phyloP scores from a whole-genome alignment of 2,329 filamentous ascomycete genomes.

The Colletotrichum graminicola region DNA sequence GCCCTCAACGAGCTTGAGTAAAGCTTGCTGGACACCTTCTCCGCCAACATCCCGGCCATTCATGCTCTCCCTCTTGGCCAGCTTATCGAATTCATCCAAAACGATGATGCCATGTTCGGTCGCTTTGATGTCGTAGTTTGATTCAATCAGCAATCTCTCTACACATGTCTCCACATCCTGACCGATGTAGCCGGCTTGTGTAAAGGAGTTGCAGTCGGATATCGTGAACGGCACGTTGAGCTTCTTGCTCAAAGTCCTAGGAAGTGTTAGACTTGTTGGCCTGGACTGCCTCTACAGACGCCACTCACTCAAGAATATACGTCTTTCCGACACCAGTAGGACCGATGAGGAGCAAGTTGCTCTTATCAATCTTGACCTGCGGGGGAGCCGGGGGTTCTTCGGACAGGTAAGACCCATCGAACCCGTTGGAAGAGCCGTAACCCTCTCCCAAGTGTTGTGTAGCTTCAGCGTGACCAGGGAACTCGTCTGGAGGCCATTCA shows the following conservation, averaged over 20 bases:
- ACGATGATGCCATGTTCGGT: conserved; percentile 95
- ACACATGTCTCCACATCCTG: conserved; percentile 98
- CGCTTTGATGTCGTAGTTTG: conserved; percentile 87
- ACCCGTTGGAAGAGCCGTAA: conserved; percentile 41
- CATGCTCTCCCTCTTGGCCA: conserved; percentile 86
- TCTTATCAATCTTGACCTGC: conserved; percentile 88
- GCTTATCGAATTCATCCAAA: conserved; percentile 97
- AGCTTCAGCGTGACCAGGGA: conserved; percentile 64
- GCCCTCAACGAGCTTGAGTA: conserved; percentile 96
- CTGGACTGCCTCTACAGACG: too few species aligned
- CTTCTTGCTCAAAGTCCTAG: conserved; percentile 87
- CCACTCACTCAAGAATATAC: conserved; percentile 79
- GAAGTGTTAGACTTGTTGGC: conserved; percentile 42
- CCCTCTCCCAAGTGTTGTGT: conserved; percentile 57
- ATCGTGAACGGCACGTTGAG: conserved; percentile 97
- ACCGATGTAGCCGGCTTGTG: conserved; percentile 96
- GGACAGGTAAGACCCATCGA: conserved; percentile 61
- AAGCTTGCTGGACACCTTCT: conserved; percentile 95
- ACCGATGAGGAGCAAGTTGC: conserved; percentile 90
- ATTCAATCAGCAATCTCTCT: conserved; percentile 87
- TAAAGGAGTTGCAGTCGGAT: conserved; percentile 95
- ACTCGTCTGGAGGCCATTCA: conserved; percentile 63
- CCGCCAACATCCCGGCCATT: conserved; percentile 95
- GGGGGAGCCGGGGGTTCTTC: conserved; percentile 60
- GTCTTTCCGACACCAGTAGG: conserved; percentile 98